Evolutionary conservation across 2,329 filamentous ascomycete species (phyloP).

Genomic region (Trichophyton verrucosum): DNA sequence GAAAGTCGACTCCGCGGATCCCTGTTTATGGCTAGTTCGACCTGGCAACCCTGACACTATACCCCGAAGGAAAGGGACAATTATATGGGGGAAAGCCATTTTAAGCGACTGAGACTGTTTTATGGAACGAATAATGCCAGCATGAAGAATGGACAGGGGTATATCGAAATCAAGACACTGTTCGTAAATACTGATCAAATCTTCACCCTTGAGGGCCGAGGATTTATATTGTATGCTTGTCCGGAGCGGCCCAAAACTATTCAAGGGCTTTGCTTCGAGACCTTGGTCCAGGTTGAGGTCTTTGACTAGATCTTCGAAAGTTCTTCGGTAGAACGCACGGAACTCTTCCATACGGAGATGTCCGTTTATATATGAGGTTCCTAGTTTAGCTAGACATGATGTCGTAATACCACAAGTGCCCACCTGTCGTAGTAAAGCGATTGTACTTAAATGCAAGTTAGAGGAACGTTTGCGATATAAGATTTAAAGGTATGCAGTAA

Average conservation of each 20-base stretch:
- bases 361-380: background rate
- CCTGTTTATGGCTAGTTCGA: background rate
- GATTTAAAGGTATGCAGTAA: background rate
- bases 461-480: background rate
- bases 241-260: background rate
- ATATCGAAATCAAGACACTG: background rate
- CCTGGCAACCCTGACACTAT: background rate
- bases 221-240: background rate
- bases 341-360: background rate
- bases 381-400: background rate
- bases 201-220: background rate
- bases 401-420: background rate
- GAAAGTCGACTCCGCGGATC: background rate
- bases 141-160: background rate
- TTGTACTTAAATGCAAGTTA: background rate
- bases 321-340: background rate
- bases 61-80: background rate
- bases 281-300: background rate
- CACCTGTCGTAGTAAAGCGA: background rate
- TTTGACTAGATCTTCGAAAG: background rate
- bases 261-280: background rate
- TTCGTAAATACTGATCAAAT: background rate
- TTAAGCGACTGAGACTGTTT: background rate
- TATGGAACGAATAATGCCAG: background rate
- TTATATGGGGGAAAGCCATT: background rate